Evolutionary conservation across 2,329 filamentous ascomycete genomes (phyloP), one percentile per base, ranked within the genome.

Genomic region (Metarhizium album): DNA sequence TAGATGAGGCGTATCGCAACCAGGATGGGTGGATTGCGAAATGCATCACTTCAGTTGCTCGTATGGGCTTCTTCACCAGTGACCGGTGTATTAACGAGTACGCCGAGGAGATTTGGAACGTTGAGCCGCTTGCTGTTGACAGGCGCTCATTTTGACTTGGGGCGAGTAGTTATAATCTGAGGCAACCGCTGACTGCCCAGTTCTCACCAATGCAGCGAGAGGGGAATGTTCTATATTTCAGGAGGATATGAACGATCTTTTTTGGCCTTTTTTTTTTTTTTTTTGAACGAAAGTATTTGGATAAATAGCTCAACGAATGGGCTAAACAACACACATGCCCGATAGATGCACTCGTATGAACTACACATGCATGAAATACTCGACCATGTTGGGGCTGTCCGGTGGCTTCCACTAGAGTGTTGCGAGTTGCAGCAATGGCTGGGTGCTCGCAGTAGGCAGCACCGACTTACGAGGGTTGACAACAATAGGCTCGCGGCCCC

Each of bases 11-110:
- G 47, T 98, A 94, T 75, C 82, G 82, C 69, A 86, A 97, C 70
- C 87, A 91, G 66, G 90, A 96, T 53, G 85, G 87, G 61, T 98
- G 93, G 93, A 72, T 94, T 52, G 85, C 82, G 55, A 96, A 96
- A 79, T 85, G 80, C 56, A 97, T 98, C 63, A 83, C 80, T 42
- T 87, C 86, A 53, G 93, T 98, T 18, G 79, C 89, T 6, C 78
- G 90, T 40, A 98, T 98, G 93, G 93, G 91, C 37, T 97, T 97
- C 80, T 97, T 97, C 74, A 90, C 83, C 59, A 91, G 86, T 56
- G 91, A 97, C 67, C 80, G 91, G 38, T 95, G 91, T 71, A 96
- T 97, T 67, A 88, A 91, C 62, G 90, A 96, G 75, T 98, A 98
- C 70, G 93, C 93, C 0, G 91, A 98, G 67, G 83, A 78, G 56